phyloP scores from a whole-genome alignment of 2,329 filamentous ascomycete genomes.

The Chrysoporthe cubensis region DNA sequence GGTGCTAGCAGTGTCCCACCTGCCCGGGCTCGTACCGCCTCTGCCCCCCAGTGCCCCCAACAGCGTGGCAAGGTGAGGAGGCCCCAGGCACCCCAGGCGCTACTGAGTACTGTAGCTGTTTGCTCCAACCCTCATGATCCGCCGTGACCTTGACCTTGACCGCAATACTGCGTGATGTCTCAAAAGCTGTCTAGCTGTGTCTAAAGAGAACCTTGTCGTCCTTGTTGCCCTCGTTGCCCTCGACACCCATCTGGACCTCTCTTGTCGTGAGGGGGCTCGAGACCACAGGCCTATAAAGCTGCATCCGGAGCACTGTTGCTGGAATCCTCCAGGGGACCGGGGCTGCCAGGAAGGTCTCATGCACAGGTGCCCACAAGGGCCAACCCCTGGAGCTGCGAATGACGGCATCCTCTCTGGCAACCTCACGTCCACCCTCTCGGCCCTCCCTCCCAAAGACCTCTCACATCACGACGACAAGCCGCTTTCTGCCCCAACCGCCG shows the following conservation, averaged over 20 bases:
- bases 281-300: not conserved
- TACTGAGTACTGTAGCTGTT: not conserved
- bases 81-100: not conserved
- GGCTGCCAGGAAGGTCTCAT: constrained; percentile 1
- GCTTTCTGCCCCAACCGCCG: not conserved
- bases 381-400: constrained; percentile 12
- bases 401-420: constrained; percentile 10
- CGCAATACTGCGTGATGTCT: not conserved
- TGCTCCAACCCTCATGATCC: not conserved
- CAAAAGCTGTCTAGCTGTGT: not conserved
- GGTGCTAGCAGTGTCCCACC: not conserved
- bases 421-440: constrained; percentile 2
- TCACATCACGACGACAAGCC: not conserved
- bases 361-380: constrained; percentile 5
- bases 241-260: not conserved
- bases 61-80: too few species aligned
- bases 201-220: not conserved
- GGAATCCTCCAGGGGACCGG: not conserved
- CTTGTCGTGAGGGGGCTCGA: not conserved
- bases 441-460: not conserved
- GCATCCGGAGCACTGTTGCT: constrained; percentile 1
- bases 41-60: too few species aligned
- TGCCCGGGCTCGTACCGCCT: not conserved
- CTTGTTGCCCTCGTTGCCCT: not conserved
- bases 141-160: not conserved